Conservation (phyloP, 352 stramenopile genomes). For the Globisporangium parvum region DNA sequence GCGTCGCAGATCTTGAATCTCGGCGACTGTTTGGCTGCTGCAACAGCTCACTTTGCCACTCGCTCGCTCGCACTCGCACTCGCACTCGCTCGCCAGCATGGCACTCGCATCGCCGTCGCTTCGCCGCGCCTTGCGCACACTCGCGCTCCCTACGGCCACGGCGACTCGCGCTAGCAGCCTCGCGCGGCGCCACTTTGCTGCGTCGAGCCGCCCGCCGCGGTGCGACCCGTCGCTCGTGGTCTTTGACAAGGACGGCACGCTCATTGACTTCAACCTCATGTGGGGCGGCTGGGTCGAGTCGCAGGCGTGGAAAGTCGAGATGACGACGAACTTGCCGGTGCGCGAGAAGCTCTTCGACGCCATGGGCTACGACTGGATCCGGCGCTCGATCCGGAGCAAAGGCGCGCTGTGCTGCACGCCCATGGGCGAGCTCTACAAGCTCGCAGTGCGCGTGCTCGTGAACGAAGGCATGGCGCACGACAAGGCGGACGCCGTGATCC, state of each 20-base stretch:
- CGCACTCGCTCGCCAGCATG: not conserved
- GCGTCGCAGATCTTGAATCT: too few species aligned
- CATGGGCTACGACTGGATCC: conserved; percentile 87
- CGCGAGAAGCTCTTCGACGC: conserved; percentile 81
- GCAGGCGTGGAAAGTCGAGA: conserved; percentile 81
- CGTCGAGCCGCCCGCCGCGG: conserved; percentile 14
- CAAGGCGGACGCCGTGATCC: conserved; percentile 57
- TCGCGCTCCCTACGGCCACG: not conserved
- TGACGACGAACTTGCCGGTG: conserved; percentile 68
- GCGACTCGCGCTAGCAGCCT: conserved; percentile 4
- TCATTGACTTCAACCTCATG: conserved; percentile 90
- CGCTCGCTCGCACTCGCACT: too few species aligned
- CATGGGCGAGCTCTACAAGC: conserved; percentile 82
- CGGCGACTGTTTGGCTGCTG: too few species aligned
- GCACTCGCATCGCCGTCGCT: conserved; percentile 6
- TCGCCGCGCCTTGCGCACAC: conserved; percentile 1
- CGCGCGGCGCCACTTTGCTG: conserved; percentile 1
- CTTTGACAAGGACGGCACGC: conserved; percentile 88
- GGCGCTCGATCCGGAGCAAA: conserved; percentile 75
- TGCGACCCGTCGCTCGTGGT: conserved; percentile 72
- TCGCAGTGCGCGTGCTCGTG: conserved; percentile 69
- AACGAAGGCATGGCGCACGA: conserved; percentile 61
- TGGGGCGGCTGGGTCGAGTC: conserved; percentile 85
- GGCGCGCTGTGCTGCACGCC: conserved; percentile 78
- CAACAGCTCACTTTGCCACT: too few species aligned